Evolutionary conservation across 2,329 filamentous ascomycete species (phyloP), one percentile per base, ranked within the genome.

Genomic region (Neocatenulostroma microsporum): DNA sequence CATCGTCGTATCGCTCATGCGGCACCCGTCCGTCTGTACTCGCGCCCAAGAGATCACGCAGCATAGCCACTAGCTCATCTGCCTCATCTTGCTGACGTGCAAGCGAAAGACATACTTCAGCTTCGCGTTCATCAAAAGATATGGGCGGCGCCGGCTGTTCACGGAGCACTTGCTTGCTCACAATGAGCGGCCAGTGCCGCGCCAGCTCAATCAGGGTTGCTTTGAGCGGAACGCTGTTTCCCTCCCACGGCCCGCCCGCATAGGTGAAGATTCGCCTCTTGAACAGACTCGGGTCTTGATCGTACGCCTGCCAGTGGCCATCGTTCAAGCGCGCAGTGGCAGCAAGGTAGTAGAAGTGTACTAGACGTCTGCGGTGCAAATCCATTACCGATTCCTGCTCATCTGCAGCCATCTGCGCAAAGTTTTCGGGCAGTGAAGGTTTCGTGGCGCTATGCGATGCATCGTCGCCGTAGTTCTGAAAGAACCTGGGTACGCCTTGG

Each of bases 391-490:
- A 30, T n/a, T 29, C 3, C 10, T 37, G 42, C 6, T 47, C 44
- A 3, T 40, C 36, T 25, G 49, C 41, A 18, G 43, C 37, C 28
- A 50, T 6, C 7, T 45, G 27, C 8, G 47, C 43, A 8, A 51
- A 30, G 19, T 49, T 32, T 5, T 30, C n/a, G 2, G 46, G 40
- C 5, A 34, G 23, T 18, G 42, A 21, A 3, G 49, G 51, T 30
- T 39, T 45, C 8, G 24, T 28, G 12, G 53, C 23, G 5, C 33
- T 23, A 36, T 53, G 42, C 3, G 50, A 48, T 3, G 41, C 41
- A 2, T 37, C 43, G 40, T 62, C 59, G 18, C 50, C 46, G 42
- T 62, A 65, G 38, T 67, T 66, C 42, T 64, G 58, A 42, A 68
- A 61, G 19, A 45, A 44, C 5, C 50, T 48, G 17, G 63, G 64